Evolutionary conservation across 768 basidiomycete species (phyloP).

Genomic region (Termitomyces titanicus): DNA sequence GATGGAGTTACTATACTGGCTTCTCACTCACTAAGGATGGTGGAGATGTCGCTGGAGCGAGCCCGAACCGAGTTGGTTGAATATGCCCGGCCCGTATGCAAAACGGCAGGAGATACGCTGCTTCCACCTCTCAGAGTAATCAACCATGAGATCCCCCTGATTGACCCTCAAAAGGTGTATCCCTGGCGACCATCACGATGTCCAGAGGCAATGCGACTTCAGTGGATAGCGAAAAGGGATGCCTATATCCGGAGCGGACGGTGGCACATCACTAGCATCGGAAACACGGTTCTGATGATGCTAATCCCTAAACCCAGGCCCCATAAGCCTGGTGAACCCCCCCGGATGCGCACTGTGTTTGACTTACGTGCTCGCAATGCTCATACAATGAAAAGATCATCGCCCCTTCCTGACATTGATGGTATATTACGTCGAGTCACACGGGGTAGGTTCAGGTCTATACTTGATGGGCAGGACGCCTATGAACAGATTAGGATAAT

Average conservation of each 20-base stretch:
- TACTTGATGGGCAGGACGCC: slow-evolving; percentile 34
- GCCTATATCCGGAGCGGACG: slow-evolving; percentile 20
- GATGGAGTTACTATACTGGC: slow-evolving; percentile 3
- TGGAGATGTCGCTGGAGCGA: slow-evolving; percentile 8
- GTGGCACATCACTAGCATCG: neutral
- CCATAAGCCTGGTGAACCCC: slow-evolving; percentile 17
- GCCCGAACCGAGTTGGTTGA: slow-evolving; percentile 10
- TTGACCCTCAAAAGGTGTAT: slow-evolving; percentile 25
- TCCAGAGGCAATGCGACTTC: slow-evolving; percentile 29
- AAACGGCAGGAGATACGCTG: slow-evolving; percentile 18
- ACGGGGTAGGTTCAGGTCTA: slow-evolving; percentile 19
- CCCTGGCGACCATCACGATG: slow-evolving; percentile 33
- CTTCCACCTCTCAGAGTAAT: slow-evolving; percentile 27
- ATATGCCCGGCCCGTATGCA: neutral
- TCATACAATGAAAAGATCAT: slow-evolving; percentile 30
- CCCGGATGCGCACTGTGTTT: slow-evolving; percentile 28
- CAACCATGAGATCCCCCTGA: slow-evolving; percentile 28
- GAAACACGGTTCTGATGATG: slow-evolving; percentile 34
- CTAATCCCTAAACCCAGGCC: slow-evolving; percentile 18
- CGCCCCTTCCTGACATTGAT: slow-evolving; percentile 21
- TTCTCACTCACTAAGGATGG: slow-evolving; percentile 2
- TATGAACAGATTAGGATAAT: slow-evolving; percentile 34
- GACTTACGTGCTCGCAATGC: slow-evolving; percentile 32
- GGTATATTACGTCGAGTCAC: neutral
- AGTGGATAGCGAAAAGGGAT: slow-evolving; percentile 26